Base-by-base conservation (phyloP, 2,329 filamentous ascomycete species). In the Xylariaceae sp. region DNA sequence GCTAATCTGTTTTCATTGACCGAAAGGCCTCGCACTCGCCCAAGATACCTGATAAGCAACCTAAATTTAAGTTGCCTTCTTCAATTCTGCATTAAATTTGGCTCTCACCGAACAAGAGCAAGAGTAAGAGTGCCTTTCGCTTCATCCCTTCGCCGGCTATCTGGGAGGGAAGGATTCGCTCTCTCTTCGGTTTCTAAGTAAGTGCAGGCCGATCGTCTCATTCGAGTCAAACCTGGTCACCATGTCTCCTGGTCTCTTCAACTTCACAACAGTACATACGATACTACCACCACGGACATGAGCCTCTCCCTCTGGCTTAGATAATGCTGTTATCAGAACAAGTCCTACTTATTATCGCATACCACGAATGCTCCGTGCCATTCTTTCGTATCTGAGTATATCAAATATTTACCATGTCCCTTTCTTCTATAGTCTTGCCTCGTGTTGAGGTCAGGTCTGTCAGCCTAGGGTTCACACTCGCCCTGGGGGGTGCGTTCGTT, bases 331-430 rank as follows among this genome's bases (percentile, higher is more conserved):
- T 44, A 28, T 36, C 19, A 9, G n/a, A 21, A 16, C 12, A 26
- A 50, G 19, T 39, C 37, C 37, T 45, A 39, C 21, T 26, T 49
- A 36, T 19, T 43, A 19, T 36, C 29, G n/a, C n/a, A 17, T 50
- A 50, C 33, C 47, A 29, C 19, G 28, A 28, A 41, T 29, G 21
- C 21, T 45, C 37, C 19, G 31, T 53, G 24, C 36, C 26, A 46
- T 57, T 41, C 29, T 31, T 26, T 39, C 28, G 26, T 45, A 26
- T 58, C 28, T 26, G 19, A 47, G 21, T 55, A 48, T 39, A 61
- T 55, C 45, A 44, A 50, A 46, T 67, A 66, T 67, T 70, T 56
- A 67, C 62, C 48, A 69, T 70, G 61, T 53, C 45, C 54, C 56
- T 43, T 53, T 58, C 53, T 50, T 53, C 48, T 51, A 19, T 50